Evolutionary conservation across 2,329 filamentous ascomycete genomes (phyloP).

Genomic region (Trichoderma simmonsii): DNA sequence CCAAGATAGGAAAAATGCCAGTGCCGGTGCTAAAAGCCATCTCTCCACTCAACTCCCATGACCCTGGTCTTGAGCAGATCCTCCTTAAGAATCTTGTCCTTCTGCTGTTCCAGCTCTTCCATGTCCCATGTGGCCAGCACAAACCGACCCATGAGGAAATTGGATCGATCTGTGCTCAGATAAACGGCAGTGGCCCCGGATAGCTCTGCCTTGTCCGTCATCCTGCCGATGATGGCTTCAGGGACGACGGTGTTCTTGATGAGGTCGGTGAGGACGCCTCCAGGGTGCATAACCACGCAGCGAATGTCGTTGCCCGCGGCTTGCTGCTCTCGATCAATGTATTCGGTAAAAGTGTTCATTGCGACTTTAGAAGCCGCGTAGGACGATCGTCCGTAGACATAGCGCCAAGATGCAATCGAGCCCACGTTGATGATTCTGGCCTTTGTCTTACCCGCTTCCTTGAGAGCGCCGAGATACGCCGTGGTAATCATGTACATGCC

Average conservation of each 20-base stretch:
- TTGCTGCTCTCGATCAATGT: background rate
- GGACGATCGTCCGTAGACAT: background rate
- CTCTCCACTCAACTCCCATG: background rate
- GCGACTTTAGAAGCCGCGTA: background rate
- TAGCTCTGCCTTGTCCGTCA: background rate
- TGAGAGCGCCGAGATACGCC: background rate
- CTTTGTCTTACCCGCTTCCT: background rate
- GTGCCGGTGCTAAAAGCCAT: background rate
- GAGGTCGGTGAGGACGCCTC: background rate
- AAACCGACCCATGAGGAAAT: background rate
- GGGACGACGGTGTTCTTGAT: background rate
- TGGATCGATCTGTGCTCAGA: background rate
- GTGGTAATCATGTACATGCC: background rate
- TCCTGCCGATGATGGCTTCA: background rate
- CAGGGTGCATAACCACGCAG: background rate
- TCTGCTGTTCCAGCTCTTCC: background rate
- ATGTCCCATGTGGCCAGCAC: background rate
- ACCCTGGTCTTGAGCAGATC: background rate
- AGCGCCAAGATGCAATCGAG: background rate
- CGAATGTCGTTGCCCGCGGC: background rate
- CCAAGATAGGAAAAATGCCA: background rate
- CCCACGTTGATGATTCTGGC: conserved; percentile 7
- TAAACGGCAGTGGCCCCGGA: background rate
- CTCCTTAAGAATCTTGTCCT: background rate
- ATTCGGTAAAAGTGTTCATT: background rate